These are phyloP conservation scores for Candida koratica DNA, from an alignment of 805 yeast genomes.

Conservation along the genomic window DNA sequence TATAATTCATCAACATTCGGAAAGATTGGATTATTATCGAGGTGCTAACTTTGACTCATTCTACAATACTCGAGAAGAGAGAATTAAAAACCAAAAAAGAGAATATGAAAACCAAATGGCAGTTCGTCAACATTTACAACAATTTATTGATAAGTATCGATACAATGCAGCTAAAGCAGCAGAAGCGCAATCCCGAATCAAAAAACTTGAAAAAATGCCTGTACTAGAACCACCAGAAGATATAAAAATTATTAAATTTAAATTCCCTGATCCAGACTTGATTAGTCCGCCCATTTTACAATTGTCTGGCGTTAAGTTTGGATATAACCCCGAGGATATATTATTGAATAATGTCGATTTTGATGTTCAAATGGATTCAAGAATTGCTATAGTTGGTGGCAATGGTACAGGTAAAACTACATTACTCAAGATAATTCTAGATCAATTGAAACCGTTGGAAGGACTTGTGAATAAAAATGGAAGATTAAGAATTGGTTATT, in stretches of 20 bases:
- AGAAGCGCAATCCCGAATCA: slow-evolving; percentile 97
- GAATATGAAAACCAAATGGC: slow-evolving; percentile 99
- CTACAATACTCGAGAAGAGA: slow-evolving; percentile 90
- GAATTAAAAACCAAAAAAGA: slow-evolving; percentile 85
- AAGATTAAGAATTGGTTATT: slow-evolving; percentile 88
- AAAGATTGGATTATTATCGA: slow-evolving; percentile 90
- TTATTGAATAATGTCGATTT: slow-evolving; percentile 75
- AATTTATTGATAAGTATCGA: slow-evolving; percentile 91
- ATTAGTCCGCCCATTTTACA: slow-evolving; percentile 92
- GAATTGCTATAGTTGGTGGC: slow-evolving; percentile 97
- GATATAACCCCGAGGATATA: slow-evolving; percentile 64
- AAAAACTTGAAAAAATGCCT: slow-evolving; percentile 93
- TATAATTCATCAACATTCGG: slow-evolving; percentile 96
- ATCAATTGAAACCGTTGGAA: slow-evolving; percentile 63
- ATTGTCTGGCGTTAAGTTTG: slow-evolving; percentile 80
- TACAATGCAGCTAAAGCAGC: slow-evolving; percentile 97
- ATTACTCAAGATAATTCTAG: slow-evolving; percentile 80
- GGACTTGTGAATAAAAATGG: slow-evolving; percentile 81
- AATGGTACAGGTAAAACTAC: slow-evolving; percentile 99
- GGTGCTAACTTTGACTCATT: slow-evolving; percentile 92
- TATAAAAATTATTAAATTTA: slow-evolving; percentile 78
- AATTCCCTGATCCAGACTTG: slow-evolving; percentile 92
- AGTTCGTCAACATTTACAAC: slow-evolving; percentile 86
- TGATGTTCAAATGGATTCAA: slow-evolving; percentile 88
- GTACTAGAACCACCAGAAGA: slow-evolving; percentile 91